Evolutionary conservation across 2,329 filamentous ascomycete genomes (phyloP).

Genomic region (Blastomyces emzantsi): DNA sequence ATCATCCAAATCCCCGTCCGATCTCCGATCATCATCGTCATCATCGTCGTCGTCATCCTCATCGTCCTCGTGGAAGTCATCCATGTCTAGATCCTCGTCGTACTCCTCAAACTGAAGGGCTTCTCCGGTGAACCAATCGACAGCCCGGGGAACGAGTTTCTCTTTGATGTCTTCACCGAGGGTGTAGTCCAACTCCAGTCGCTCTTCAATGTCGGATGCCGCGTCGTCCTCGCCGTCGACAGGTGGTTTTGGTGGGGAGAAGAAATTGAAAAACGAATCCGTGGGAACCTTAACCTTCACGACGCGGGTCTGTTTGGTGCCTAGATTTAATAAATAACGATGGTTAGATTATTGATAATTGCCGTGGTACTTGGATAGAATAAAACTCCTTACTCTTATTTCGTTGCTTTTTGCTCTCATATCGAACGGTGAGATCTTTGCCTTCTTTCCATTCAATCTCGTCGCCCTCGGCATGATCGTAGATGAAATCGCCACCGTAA

Average conservation of each 20-base stretch:
- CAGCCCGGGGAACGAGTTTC: conserved; percentile 95
- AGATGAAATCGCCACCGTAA: conserved; percentile 98
- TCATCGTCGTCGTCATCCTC: conserved; percentile 87
- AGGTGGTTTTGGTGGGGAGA: conserved; percentile 85
- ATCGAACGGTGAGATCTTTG: conserved; percentile 85
- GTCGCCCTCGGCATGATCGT: conserved; percentile 96
- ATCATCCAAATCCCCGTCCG: conserved; percentile 52
- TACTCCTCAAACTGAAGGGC: conserved; percentile 94
- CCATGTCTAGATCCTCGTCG: conserved; percentile 73
- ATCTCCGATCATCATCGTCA: conserved; percentile 71
- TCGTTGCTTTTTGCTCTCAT: conserved; percentile 99
- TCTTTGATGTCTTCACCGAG: conserved; percentile 99
- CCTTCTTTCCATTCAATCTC: conserved; percentile 95
- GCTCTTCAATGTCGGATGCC: conserved; percentile 88
- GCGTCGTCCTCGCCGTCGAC: conserved; percentile 61
- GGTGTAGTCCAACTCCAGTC: conserved; percentile 96
- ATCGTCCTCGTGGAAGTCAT: conserved; percentile 80
- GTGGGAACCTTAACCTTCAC: conserved; percentile 99
- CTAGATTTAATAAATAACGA: conserved; percentile 42
- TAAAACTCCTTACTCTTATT: conserved; percentile 79
- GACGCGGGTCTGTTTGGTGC: conserved; percentile 97
- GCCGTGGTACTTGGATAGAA: neutral
- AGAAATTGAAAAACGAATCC: conserved; percentile 99
- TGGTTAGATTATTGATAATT: neutral
- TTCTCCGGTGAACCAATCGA: conserved; percentile 99